Percentiles rank a stretch among this genome's conserved stretches.
phyloP scores from a whole-genome alignment of 257 asterid genomes.

The Penstemon newberryi region DNA sequence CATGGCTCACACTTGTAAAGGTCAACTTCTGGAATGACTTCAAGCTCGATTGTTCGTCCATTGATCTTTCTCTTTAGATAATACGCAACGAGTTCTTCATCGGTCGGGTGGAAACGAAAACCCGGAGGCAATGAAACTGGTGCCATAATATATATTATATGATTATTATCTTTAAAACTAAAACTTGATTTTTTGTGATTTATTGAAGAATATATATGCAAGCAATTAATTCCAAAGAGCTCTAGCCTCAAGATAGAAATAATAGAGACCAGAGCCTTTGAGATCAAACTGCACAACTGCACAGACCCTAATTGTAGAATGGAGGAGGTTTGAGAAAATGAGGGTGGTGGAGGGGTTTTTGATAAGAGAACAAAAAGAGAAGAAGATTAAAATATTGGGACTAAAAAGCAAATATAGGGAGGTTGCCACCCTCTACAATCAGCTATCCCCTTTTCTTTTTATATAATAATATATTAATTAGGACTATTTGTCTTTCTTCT shows the following conservation, averaged over 20 bases:
- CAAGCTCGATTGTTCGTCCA: no score
- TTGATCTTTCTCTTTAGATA: no score
- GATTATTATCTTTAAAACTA: no score
- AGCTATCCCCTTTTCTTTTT: constrained; percentile 42
- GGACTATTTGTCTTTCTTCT: constrained; percentile 30
- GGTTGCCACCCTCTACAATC: constrained; percentile 38
- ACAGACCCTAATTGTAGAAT: constrained; percentile 24
- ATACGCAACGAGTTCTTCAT: no score
- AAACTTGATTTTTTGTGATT: no score
- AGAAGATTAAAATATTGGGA: constrained; percentile 27
- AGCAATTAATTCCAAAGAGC: neutral
- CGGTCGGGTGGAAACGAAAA: constrained; percentile 42
- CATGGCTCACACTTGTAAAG: constrained; percentile 87
- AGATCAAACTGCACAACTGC: neutral
- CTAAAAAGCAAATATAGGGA: constrained; percentile 38
- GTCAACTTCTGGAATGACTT: no score
- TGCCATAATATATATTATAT: constrained; percentile 46
- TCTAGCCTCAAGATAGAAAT: constrained; percentile 29
- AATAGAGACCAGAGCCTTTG: constrained; percentile 35
- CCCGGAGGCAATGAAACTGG: constrained; percentile 95
- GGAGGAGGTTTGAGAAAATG: constrained; percentile 32
- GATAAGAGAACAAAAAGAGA: constrained; percentile 67
- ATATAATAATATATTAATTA: constrained; percentile 16
- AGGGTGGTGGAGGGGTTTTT: constrained; percentile 38
- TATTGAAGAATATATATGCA: neutral